Base-by-base conservation (phyloP, 768 basidiomycete genomes). In the Calocera viscosa region DNA sequence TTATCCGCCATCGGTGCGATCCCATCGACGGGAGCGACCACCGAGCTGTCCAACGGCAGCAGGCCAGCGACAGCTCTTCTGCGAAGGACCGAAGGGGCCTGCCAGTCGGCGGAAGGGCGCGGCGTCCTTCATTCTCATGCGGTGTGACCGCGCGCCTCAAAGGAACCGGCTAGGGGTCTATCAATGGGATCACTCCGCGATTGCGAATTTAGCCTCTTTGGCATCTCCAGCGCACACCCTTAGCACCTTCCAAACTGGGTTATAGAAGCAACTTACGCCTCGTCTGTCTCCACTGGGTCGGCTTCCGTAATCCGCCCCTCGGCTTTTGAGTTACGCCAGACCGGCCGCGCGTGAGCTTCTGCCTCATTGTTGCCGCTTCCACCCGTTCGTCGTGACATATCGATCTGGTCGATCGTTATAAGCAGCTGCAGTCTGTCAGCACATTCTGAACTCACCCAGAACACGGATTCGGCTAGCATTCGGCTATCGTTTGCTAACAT, bases 1-100 rank as follows among this genome's bases (percentile, higher is more conserved):
- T 60, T 60, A 60, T 60, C 53, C 53, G 53, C 53, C 8, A 11
- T 16, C 53, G 14, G 53, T 32, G 30, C 53, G 53, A 60, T 60
- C 26, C 22, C 53, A 60, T 60, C 53, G 30, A 32, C 53, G 53
- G 53, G 30, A 60, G 53, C 53, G 53, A 60, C 7, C 22, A 60
- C 30, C 53, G 30, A 47, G 30, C 53, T 60, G 53, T 60, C 53
- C 53, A 60, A 60, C 53, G 53, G 53, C 53, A 60, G 53, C 53
- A 60, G 30, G 53, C 53, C 53, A 60, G 53, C 53, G 53, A 60
- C 53, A 14, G 30, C 19, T 30, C 53, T 60, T 60, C 53, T 60
- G n/a, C 53, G 53, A 60, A 60, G 53, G 30, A 3, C 14, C 24
- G 53, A 60, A 60, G 53, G 53, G 53, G 30, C 53, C 53, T 32